A percentile compares a stretch with the other conserved stretches of the same genome.
phyloP scores from a whole-genome alignment of 2,329 filamentous ascomycete genomes.

The Pseudovirgaria hyperparasitica region DNA sequence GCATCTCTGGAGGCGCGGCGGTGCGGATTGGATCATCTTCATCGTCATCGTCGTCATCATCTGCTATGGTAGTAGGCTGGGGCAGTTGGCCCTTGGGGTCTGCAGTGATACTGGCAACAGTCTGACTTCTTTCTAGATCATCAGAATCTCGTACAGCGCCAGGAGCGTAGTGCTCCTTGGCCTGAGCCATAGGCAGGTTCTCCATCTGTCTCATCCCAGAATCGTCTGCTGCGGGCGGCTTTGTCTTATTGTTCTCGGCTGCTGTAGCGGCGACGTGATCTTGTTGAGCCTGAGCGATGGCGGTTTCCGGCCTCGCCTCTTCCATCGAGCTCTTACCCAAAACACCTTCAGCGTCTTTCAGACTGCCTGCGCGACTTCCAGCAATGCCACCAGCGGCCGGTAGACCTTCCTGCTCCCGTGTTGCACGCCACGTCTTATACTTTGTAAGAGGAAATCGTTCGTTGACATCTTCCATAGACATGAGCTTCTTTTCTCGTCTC shows the following conservation, averaged over 20 bases:
- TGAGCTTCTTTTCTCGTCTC: slow-evolving; percentile 91
- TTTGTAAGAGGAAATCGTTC: slow-evolving; percentile 91
- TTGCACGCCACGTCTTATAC: slow-evolving; percentile 89
- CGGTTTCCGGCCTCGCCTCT: slow-evolving; percentile 19
- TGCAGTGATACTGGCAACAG: slow-evolving; percentile 14
- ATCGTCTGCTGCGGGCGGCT: slow-evolving; percentile 11
- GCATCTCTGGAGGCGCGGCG: slow-evolving; percentile 66
- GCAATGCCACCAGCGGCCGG: slow-evolving; percentile 70
- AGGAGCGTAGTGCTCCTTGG: too few species aligned
- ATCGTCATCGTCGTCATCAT: slow-evolving; percentile 49
- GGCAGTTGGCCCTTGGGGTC: slow-evolving; percentile 10
- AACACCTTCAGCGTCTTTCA: slow-evolving; percentile 49
- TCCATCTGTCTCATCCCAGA: slow-evolving; percentile 9
- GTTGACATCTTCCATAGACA: slow-evolving; percentile 98
- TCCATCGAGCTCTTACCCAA: slow-evolving; percentile 17
- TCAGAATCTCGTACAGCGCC: slow-evolving; percentile 8
- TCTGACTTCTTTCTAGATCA: slow-evolving; percentile 18
- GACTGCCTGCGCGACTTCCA: slow-evolving; percentile 60
- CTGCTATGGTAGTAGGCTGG: slow-evolving; percentile 12
- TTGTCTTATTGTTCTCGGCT: slow-evolving; percentile 8
- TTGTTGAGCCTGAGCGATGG: slow-evolving; percentile 27
- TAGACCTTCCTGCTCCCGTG: slow-evolving; percentile 69
- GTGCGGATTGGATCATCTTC: slow-evolving; percentile 72
- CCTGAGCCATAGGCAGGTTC: slow-evolving; percentile 1
- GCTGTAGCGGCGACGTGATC: slow-evolving; percentile 35